Evolutionary conservation across 345 rosid species (phyloP).

Genomic region (Citrus maxima): DNA sequence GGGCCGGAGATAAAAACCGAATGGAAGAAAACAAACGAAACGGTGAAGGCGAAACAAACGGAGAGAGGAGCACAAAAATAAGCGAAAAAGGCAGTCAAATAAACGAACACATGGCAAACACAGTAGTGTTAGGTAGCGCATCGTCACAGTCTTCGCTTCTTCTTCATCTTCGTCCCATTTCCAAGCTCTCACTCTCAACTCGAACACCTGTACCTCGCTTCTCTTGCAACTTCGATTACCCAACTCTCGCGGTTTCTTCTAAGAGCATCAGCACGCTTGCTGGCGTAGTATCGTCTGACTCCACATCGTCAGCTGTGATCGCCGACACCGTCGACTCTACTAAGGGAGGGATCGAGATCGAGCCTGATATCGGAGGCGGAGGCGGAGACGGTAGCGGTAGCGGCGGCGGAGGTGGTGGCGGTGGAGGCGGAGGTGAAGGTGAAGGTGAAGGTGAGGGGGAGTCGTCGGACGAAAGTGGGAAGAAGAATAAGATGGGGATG

Average conservation of each 20-base stretch:
- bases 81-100: neutral
- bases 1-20: neutral
- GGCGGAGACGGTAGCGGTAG: constrained; percentile 6
- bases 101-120: constrained; percentile 27
- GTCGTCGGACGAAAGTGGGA: constrained; percentile 28
- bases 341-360: constrained; percentile 24
- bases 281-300: constrained; percentile 25
- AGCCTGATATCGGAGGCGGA: constrained; percentile 13
- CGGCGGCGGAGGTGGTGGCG: constrained; percentile 7
- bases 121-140: constrained; percentile 14
- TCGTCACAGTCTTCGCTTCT: constrained; percentile 44
- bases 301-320: constrained; percentile 21
- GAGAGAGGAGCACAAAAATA: neutral
- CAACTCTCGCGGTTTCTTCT: constrained; percentile 7
- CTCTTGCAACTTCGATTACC: neutral
- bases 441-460: constrained; percentile 28
- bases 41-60: neutral
- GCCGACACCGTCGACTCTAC: constrained; percentile 22
- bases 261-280: constrained; percentile 13
- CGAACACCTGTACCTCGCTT: neutral
- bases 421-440: constrained; percentile 13
- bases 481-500: constrained; percentile 45
- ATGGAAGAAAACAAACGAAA: neutral
- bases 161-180: constrained; percentile 1
- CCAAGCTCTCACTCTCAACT: constrained; percentile 20